Percentiles rank a stretch among this genome's conserved stretches.
These are phyloP conservation scores for Tricholoma saponaceum DNA, from an alignment of 768 basidiomycete genomes.

Conservation along the genomic window DNA sequence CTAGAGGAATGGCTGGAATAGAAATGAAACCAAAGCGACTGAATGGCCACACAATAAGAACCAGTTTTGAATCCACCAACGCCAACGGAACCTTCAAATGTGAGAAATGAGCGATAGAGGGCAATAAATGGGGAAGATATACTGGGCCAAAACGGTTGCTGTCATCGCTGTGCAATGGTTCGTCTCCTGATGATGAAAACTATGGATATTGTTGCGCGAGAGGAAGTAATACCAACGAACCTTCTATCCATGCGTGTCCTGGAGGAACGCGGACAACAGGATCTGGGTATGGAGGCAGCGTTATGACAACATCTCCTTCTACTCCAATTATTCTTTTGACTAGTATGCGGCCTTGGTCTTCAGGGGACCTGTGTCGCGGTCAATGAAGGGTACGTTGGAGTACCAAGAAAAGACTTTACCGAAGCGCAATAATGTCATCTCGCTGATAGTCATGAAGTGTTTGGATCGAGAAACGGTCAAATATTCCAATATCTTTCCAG, in stretches of 20 bases:
- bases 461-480: constrained; percentile 47
- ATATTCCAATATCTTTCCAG: constrained; percentile 60
- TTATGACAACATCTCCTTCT: constrained; percentile 60
- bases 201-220: not conserved
- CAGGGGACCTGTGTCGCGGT: constrained; percentile 47
- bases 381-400: not conserved
- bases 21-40: constrained; percentile 37
- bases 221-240: constrained; percentile 26
- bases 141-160: constrained; percentile 75
- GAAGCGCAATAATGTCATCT: constrained; percentile 64
- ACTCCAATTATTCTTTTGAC: constrained; percentile 67
- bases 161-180: constrained; percentile 62
- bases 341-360: constrained; percentile 45
- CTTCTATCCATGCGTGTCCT: constrained; percentile 77
- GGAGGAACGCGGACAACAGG: constrained; percentile 48
- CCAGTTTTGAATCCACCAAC: constrained; percentile 47
- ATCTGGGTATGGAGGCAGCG: constrained; percentile 65
- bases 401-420: constrained; percentile 31
- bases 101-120: not conserved
- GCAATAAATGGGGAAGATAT: constrained; percentile 16
- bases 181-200: constrained; percentile 44
- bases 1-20: constrained; percentile 5
- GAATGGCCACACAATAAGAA: constrained; percentile 49
- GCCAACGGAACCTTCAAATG: constrained; percentile 37
- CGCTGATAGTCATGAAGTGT: constrained; percentile 33